phyloP scores from a whole-genome alignment of 2,329 filamentous ascomycete genomes.

The Cytospora mali region DNA sequence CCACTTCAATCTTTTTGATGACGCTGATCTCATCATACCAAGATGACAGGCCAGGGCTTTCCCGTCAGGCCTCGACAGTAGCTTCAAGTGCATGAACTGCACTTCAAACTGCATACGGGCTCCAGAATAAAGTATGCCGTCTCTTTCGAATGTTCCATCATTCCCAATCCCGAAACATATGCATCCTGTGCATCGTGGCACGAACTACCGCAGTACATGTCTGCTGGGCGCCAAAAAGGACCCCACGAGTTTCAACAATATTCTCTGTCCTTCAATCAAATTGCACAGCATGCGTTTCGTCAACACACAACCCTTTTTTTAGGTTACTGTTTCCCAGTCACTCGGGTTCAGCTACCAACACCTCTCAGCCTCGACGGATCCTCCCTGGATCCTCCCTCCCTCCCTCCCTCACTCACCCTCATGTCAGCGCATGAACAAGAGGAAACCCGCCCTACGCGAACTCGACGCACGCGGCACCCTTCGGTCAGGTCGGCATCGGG shows the following conservation, averaged over 20 bases:
- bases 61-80: background rate
- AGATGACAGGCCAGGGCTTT: background rate
- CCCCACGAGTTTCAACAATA: conserved; percentile 1
- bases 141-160: background rate
- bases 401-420: background rate
- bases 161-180: background rate
- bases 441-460: background rate
- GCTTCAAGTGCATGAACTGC: too few species aligned
- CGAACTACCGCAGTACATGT: background rate
- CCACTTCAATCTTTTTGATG: background rate
- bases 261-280: background rate
- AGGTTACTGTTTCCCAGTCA: conserved; percentile 7
- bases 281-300: conserved; percentile 5
- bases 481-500: background rate
- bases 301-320: conserved; percentile 3
- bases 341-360: background rate
- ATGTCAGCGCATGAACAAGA: conserved; percentile 17
- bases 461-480: conserved; percentile 13
- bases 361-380: background rate
- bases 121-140: too few species aligned
- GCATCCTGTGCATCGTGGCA: background rate
- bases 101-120: too few species aligned
- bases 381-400: background rate
- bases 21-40: background rate
- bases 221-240: background rate